phyloP scores from a whole-genome alignment of 805 yeast species.

The Yamadazyma paraphyllophila region DNA sequence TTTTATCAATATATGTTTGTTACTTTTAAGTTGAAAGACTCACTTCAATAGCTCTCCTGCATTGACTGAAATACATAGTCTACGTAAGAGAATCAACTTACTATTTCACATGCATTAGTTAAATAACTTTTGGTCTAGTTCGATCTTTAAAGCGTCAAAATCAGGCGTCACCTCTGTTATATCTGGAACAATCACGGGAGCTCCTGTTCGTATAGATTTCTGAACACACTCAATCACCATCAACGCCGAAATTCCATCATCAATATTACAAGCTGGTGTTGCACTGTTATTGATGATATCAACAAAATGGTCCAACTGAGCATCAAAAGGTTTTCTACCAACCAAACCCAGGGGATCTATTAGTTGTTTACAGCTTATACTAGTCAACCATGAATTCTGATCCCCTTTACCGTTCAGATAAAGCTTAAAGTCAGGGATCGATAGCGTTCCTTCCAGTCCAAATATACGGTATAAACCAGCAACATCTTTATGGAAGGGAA shows the following conservation, averaged over 20 bases:
- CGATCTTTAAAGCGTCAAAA: conserved; percentile 15
- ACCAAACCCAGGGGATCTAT: conserved; percentile 11
- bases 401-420: neutral
- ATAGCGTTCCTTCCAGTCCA: conserved; percentile 38
- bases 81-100: too few species aligned
- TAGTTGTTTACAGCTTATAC: conserved; percentile 6
- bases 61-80: too few species aligned
- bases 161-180: conserved; percentile 23
- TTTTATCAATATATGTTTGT: too few species aligned
- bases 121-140: neutral
- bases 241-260: conserved; percentile 38
- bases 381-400: conserved; percentile 22
- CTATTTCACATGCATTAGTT: too few species aligned
- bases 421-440: conserved; percentile 39
- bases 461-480: conserved; percentile 39
- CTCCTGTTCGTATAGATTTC: conserved; percentile 31
- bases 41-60: too few species aligned
- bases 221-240: conserved; percentile 37
- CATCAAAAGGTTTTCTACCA: conserved; percentile 31
- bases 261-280: conserved; percentile 30
- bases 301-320: conserved; percentile 39
- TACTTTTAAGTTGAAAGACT: too few species aligned
- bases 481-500: conserved; percentile 29
- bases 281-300: conserved; percentile 28
- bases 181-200: conserved; percentile 29